These are phyloP conservation scores for Emergomyces pasteurianus DNA, from an alignment of 2,329 filamentous ascomycete genomes.

Conservation along the genomic window DNA sequence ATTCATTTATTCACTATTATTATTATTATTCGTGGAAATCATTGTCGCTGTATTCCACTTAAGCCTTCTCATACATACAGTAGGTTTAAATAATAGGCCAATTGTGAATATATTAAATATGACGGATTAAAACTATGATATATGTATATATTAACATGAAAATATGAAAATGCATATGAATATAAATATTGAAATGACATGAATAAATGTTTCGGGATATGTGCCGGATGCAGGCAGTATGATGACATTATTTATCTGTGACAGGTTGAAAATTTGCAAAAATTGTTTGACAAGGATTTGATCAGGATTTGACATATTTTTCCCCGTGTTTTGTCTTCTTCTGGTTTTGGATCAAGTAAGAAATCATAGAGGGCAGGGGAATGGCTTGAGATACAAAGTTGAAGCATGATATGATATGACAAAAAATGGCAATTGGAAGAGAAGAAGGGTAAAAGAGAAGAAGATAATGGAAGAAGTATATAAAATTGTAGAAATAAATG, in stretches of 20 bases:
- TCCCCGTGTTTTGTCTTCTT: neutral
- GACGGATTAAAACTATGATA: too few species aligned
- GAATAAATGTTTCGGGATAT: neutral
- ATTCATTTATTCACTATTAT: too few species aligned
- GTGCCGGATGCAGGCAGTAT: neutral
- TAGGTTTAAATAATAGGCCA: neutral
- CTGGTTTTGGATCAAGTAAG: neutral
- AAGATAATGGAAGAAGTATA: neutral
- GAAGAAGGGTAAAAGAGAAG: neutral
- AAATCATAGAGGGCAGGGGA: constrained; percentile 14
- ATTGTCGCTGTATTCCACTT: too few species aligned
- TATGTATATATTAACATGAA: too few species aligned
- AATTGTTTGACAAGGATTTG: neutral
- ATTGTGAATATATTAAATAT: neutral
- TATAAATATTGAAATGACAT: neutral
- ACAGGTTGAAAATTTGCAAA: neutral
- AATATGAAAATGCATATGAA: neutral
- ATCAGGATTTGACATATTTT: neutral
- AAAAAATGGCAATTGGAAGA: neutral
- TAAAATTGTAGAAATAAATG: neutral
- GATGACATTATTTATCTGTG: neutral
- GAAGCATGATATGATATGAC: neutral
- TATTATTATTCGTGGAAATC: too few species aligned
- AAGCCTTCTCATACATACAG: too few species aligned
- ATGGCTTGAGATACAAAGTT: neutral